Evolutionary conservation across 2,329 filamentous ascomycete genomes (phyloP), one percentile per base, ranked within the genome.

Genomic region (Cladosporium sp.): DNA sequence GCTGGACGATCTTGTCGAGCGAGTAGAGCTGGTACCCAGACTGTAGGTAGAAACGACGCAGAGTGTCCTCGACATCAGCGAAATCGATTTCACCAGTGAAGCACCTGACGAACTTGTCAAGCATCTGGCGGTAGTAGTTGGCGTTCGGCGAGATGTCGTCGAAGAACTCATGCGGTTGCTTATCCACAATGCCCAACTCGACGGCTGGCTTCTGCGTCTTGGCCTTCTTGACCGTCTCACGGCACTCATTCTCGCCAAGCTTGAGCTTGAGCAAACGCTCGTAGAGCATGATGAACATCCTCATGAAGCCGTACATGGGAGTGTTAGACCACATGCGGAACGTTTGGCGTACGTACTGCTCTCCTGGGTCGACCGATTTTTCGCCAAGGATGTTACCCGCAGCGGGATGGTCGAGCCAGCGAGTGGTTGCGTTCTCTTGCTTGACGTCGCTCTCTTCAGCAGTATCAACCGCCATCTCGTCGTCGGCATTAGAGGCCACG

Each of bases 11-110:
- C 67, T 95, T 91, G 65, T 95, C 89, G 58, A 97, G 84, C 4
- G 89, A 91, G 74, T 97, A 98, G 37, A 97, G 74, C 63, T 90
- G 89, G 86, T 92, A 98, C 6, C 93, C 93, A 59, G 84, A 87
- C 66, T 86, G 85, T 54, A 97, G 78, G 68, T 96, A 98, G 72
- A 89, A 96, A 59, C 91, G 87, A 19, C 93, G 86, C 53, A 98
- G 77, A 5, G 90, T 86, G 64, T 97, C 91, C 69, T 97, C 92
- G 61, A 95, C 89, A 31, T 89, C 84, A 49, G 76, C 78, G 70
- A 91, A 84, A 49, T 97, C 93, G 35, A 91, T 77, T 9, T 95
- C 88, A 4, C 86, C 85, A 41, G 84, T 82, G 59, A 97, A 84
- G 59, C 88, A 89, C 43, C 95, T 88, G 65, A 95, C 89, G 54